A percentile compares a stretch with the other conserved stretches of the same genome.
Conservation (phyloP, 345 rosid species). For the Fremontodendron californicum region DNA sequence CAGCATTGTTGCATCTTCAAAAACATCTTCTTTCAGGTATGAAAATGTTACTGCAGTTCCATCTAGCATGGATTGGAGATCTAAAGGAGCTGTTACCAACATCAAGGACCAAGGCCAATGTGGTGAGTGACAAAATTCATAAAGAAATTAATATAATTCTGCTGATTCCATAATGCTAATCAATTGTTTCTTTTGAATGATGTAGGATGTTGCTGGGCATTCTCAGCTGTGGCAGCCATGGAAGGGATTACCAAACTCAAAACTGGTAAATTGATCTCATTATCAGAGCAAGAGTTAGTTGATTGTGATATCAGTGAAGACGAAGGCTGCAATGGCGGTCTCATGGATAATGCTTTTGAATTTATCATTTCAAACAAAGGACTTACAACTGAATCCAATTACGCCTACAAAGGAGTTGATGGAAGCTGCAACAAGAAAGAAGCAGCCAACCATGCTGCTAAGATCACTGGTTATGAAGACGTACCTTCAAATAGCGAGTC, state of each 20-base stretch:
- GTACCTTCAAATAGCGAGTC: conserved; percentile 15
- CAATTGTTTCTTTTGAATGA: neutral
- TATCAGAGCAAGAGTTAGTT: conserved; percentile 16
- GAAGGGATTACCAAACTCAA: conserved; percentile 9
- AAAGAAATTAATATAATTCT: neutral
- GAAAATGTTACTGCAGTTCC: conserved; percentile 5
- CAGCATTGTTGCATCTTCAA: neutral
- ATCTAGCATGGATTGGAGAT: conserved; percentile 36
- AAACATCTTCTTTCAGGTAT: neutral
- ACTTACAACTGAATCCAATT: conserved; percentile 3
- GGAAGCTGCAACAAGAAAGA: conserved; percentile 5
- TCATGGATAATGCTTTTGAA: conserved; percentile 17
- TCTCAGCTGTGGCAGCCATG: conserved; percentile 6
- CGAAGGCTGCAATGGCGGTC: conserved; percentile 17
- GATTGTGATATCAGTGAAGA: conserved; percentile 13
- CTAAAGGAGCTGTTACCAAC: conserved; percentile 33
- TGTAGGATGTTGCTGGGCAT: neutral
- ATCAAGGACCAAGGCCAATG: conserved; percentile 41
- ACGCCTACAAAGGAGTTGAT: conserved; percentile 10
- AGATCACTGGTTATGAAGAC: conserved; percentile 12
- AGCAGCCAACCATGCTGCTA: neutral
- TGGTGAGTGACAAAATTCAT: conserved; percentile 20
- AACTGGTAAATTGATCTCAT: neutral
- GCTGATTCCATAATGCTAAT: neutral
- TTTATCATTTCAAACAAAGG: conserved; percentile 14